Base-by-base conservation (phyloP, 2,329 filamentous ascomycete species). In the Zymoseptoria passerinii region DNA sequence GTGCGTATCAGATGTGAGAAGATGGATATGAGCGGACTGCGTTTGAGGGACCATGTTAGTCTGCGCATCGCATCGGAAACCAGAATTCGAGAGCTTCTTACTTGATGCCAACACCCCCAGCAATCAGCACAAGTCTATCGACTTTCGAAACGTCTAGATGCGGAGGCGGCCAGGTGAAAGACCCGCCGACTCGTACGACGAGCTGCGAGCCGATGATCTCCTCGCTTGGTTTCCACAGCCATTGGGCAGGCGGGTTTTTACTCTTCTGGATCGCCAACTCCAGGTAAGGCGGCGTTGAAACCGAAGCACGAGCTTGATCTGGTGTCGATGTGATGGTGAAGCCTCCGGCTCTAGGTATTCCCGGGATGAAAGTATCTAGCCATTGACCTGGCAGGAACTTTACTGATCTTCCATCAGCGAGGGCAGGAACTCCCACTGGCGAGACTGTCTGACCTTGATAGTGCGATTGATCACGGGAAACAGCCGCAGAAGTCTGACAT, bases 301-400 rank as follows among this genome's bases (percentile, higher is more conserved):
- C 57, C 6, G 52, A 64, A 0, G 70, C 68, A 29, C 54, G 57
- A 1, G 69, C 70, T 58, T 70, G 65, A 56, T 79, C 75, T 0
- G 90, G 90, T 0, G 87, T 76, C 1, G 89, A 94, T 6, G 90
- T 92, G 63, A 95, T 88, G 49, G 90, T 95, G 77, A 95, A 96
- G 58, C 91, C 91, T 35, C 91, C 91, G 3, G 89, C 85, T 70
- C 87, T 84, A 50, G 80, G 67, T 50, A 89, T 75, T 44, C 77
- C 78, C 1, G 91, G 90, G 55, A 90, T 81, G 71, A 88, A 86
- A 6, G 90, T 85, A 71, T 96, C 91, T 57, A 96, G 80, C 89
- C 90, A 96, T 78, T 95, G 91, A 56, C 91, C 91, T 4, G 91
- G 84, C 5, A 85, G 79, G 74, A 94, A 95, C 80, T 88, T 72